phyloP scores from a whole-genome alignment of 176 grass and related monocot genomes.

The Rhipidocladum racemiflorum region DNA sequence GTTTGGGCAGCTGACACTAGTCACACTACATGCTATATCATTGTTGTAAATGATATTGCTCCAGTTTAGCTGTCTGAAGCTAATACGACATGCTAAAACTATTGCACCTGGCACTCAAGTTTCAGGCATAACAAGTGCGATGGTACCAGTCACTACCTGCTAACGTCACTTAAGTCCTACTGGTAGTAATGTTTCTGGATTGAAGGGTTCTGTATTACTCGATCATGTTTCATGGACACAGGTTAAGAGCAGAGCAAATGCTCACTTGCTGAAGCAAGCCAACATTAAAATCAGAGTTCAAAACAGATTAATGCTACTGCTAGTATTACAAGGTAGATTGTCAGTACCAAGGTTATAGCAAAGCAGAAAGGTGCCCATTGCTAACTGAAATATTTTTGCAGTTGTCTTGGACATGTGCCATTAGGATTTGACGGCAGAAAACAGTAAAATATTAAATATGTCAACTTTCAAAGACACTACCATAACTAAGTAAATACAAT shows the following conservation, averaged over 20 bases:
- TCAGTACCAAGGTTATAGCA: neutral
- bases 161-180: neutral
- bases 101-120: neutral
- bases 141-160: neutral
- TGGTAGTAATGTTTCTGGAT: neutral
- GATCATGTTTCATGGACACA: neutral
- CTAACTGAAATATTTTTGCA: neutral
- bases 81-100: neutral
- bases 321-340: neutral
- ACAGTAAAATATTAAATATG: neutral
- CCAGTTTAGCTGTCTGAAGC: neutral
- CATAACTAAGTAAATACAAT: neutral
- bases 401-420: neutral
- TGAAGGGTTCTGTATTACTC: neutral
- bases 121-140: neutral
- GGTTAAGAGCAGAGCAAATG: neutral
- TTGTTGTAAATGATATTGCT: neutral
- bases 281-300: neutral
- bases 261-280: neutral
- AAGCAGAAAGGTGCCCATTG: neutral
- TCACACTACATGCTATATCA: neutral
- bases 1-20: neutral
- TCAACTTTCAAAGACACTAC: neutral
- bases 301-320: neutral
- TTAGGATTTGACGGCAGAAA: neutral